phyloP scores from a whole-genome alignment of 352 stramenopile species.

The Phytophthora megakarya region DNA sequence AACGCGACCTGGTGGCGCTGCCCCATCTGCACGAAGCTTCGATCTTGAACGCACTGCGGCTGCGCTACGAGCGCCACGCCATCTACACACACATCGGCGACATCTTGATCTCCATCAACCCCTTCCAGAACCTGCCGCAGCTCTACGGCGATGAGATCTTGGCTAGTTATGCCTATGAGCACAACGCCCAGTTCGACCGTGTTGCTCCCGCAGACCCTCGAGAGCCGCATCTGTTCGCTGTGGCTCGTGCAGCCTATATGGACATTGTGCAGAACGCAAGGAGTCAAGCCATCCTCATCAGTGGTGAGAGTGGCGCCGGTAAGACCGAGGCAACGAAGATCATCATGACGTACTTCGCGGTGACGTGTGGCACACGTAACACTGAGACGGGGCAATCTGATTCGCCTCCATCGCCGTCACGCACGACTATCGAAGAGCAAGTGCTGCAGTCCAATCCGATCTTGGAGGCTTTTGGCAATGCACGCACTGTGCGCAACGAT shows the following conservation, averaged over 20 bases:
- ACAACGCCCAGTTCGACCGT: constrained; percentile 20
- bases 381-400: constrained; percentile 13
- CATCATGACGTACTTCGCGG: constrained; percentile 89
- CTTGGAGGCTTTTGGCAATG: constrained; percentile 91
- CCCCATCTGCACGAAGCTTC: constrained; percentile 88
- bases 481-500: constrained; percentile 87
- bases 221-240: constrained; percentile 76
- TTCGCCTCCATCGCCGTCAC: constrained; percentile 28
- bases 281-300: constrained; percentile 88
- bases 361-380: constrained; percentile 55
- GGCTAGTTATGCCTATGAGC: constrained; percentile 48
- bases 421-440: constrained; percentile 71
- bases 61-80: constrained; percentile 76
- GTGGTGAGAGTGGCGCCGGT: constrained; percentile 82
- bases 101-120: constrained; percentile 88
- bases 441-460: constrained; percentile 92
- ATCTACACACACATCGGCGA: constrained; percentile 91
- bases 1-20: constrained; percentile 76
- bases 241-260: constrained; percentile 72
- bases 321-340: constrained; percentile 93
- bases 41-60: constrained; percentile 77
- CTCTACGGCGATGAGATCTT: constrained; percentile 68
- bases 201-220: constrained; percentile 11
- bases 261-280: constrained; percentile 68
- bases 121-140: constrained; percentile 74